phyloP scores from a whole-genome alignment of 208 protist species.

The Trypanosoma lewisi region DNA sequence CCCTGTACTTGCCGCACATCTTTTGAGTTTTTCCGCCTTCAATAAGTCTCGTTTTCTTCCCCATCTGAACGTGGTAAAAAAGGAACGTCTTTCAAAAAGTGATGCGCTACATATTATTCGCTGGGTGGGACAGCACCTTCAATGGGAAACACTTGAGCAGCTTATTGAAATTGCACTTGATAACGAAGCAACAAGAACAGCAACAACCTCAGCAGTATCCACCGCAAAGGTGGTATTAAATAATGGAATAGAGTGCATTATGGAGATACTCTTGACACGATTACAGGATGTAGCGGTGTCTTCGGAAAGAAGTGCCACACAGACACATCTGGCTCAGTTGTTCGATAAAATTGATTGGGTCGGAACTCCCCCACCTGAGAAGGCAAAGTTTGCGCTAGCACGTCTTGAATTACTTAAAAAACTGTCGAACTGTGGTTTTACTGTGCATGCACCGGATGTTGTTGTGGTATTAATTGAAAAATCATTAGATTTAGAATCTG shows the following conservation, averaged over 20 bases:
- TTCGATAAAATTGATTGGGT: slow-evolving; percentile 14
- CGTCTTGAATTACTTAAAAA: slow-evolving; percentile 14
- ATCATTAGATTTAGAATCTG: slow-evolving; percentile 18
- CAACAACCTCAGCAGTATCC: not conserved
- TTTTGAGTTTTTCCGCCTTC: slow-evolving; percentile 1
- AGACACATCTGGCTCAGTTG: slow-evolving; percentile 9
- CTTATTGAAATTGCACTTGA: slow-evolving; percentile 1
- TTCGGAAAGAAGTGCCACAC: slow-evolving; percentile 4
- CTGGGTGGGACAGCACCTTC: slow-evolving; percentile 16
- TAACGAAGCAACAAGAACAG: not conserved
- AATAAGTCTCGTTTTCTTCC: not conserved
- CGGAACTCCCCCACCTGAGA: not conserved
- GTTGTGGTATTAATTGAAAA: slow-evolving; percentile 7
- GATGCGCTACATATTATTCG: slow-evolving; percentile 12
- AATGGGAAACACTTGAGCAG: slow-evolving; percentile 2
- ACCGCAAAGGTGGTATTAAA: slow-evolving; percentile 2
- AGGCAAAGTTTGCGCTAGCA: slow-evolving; percentile 9
- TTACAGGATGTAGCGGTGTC: not conserved
- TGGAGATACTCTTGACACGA: slow-evolving; percentile 12
- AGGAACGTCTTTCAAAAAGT: not conserved
- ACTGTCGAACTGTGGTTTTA: slow-evolving; percentile 10
- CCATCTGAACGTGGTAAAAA: not conserved
- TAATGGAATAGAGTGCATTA: slow-evolving; percentile 15
- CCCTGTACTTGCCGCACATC: slow-evolving; percentile 20
- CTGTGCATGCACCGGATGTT: not conserved